A percentile compares a stretch with the other conserved stretches of the same genome.
Conservation (phyloP, 2,329 filamentous ascomycete species). For the Hymenoscyphus albidus region DNA sequence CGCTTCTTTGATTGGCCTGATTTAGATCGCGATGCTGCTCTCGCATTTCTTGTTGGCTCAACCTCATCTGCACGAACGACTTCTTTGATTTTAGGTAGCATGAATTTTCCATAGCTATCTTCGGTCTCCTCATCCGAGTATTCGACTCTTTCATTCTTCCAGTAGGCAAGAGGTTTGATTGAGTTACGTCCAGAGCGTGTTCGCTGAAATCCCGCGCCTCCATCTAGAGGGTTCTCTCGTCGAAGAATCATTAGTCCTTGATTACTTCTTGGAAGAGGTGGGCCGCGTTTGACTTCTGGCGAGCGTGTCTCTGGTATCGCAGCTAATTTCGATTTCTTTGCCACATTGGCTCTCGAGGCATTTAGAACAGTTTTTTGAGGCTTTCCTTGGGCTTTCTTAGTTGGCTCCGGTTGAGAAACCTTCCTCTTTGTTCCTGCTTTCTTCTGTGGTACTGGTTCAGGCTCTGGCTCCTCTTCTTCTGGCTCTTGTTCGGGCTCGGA, state of each 20-base stretch:
- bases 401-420: conserved; percentile 9
- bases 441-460: conserved; percentile 8
- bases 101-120: conserved; percentile 49
- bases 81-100: conserved; percentile 70
- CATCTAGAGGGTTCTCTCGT: conserved; percentile 42
- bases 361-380: conserved; percentile 23
- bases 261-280: conserved; percentile 41
- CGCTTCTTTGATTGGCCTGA: conserved; percentile 42
- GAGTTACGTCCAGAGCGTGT: conserved; percentile 76
- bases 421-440: conserved; percentile 4
- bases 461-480: conserved; percentile 3
- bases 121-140: conserved; percentile 54
- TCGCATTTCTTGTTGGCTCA: conserved; percentile 38
- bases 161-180: conserved; percentile 75
- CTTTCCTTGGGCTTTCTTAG: conserved; percentile 17
- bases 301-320: conserved; percentile 28
- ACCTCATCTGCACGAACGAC: conserved; percentile 69
- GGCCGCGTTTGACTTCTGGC: conserved; percentile 31
- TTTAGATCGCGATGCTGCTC: conserved; percentile 30
- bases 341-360: conserved; percentile 10
- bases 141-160: conserved; percentile 78
- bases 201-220: conserved; percentile 41
- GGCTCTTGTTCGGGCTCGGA: conserved; percentile 1
- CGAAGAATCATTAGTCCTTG: conserved; percentile 48
- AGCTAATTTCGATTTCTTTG: conserved; percentile 22